These are phyloP conservation scores for Aspergillus ostianus DNA, from an alignment of 495 filamentous ascomycete species.

Conservation along the genomic window DNA sequence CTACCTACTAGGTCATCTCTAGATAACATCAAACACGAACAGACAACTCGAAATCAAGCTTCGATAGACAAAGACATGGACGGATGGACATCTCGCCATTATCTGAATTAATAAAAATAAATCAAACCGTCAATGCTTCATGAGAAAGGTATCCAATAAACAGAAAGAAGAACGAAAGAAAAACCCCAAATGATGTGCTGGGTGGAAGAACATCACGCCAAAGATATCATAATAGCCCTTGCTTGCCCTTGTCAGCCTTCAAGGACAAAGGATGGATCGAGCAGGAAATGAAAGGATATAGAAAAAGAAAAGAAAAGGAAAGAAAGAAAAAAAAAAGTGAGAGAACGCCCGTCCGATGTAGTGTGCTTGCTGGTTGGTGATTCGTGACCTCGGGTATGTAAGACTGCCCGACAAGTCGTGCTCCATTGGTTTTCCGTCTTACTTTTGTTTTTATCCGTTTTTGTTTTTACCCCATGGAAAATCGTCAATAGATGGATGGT, in stretches of 20 bases:
- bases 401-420: background rate
- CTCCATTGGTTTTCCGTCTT: background rate
- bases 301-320: background rate
- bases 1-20: background rate
- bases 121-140: conserved; percentile 10
- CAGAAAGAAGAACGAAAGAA: background rate
- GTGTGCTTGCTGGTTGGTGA: background rate
- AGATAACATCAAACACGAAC: background rate
- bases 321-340: no score
- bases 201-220: background rate
- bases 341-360: background rate
- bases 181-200: background rate
- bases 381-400: background rate
- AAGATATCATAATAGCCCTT: background rate
- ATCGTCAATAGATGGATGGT: background rate
- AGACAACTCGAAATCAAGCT: background rate
- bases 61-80: background rate
- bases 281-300: background rate
- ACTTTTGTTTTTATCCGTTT: no score
- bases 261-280: background rate
- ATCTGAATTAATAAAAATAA: conserved; percentile 8
- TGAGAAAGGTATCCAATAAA: conserved; percentile 19
- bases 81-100: background rate
- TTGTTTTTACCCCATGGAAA: background rate
- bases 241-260: background rate